phyloP scores from a whole-genome alignment of 306 rosid genomes.

The Geum urbanum region DNA sequence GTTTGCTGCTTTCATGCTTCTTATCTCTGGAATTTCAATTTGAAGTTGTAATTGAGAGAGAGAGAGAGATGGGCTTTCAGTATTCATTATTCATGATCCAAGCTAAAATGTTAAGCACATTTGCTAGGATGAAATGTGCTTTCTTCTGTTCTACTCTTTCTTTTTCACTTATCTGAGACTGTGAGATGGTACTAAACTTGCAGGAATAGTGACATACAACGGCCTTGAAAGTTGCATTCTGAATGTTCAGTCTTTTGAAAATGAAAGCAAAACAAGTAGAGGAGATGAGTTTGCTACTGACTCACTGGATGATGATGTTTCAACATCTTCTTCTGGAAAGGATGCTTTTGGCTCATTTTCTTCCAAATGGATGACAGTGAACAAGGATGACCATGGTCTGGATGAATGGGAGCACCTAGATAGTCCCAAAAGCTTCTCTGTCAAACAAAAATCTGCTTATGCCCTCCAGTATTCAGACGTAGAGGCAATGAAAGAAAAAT shows the following conservation, averaged over 20 bases:
- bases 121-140: not conserved
- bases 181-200: slow-evolving; percentile 24
- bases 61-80: too few species aligned
- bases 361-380: slow-evolving; percentile 64
- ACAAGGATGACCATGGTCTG: slow-evolving; percentile 52
- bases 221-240: slow-evolving; percentile 90
- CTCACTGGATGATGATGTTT: slow-evolving; percentile 63
- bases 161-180: not conserved
- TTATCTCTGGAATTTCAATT: too few species aligned
- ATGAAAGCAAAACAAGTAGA: slow-evolving; percentile 72
- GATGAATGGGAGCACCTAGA: slow-evolving; percentile 71
- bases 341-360: slow-evolving; percentile 79
- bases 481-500: slow-evolving; percentile 78
- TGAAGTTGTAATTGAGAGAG: too few species aligned
- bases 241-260: slow-evolving; percentile 55
- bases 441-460: slow-evolving; percentile 55
- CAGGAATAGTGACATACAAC: slow-evolving; percentile 83
- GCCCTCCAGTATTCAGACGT: slow-evolving; percentile 53
- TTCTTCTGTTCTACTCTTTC: not conserved
- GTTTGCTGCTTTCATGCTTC: too few species aligned
- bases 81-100: not conserved
- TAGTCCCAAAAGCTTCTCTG: slow-evolving; percentile 52
- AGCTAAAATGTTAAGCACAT: not conserved
- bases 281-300: slow-evolving; percentile 81
- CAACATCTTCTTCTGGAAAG: slow-evolving; percentile 83